Conservation (phyloP, 139 green algal species). For the Chlamydomonas sphaeroides region DNA sequence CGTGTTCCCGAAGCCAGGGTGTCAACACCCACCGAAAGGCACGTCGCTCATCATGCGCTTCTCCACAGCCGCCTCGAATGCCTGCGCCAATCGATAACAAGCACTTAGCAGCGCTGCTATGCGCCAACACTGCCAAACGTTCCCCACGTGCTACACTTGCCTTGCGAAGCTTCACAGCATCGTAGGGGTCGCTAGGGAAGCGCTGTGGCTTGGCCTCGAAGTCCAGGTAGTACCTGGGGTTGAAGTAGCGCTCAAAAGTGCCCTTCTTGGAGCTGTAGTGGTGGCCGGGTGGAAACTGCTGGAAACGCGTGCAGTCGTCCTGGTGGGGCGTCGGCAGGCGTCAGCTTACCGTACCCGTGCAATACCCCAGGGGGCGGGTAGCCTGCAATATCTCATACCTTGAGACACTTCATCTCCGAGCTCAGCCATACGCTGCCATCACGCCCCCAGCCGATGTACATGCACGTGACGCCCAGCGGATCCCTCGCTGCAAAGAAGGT, state of each 20-base stretch:
- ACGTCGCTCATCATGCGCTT: constrained; percentile 98
- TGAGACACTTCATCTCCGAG: constrained; percentile 97
- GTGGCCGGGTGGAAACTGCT: constrained; percentile 79
- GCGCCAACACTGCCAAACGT: no score
- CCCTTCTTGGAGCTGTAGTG: constrained; percentile 84
- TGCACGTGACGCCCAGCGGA: constrained; percentile 92
- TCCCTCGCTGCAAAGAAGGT: constrained; percentile 87
- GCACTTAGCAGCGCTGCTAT: no score
- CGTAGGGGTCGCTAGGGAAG: constrained; percentile 45
- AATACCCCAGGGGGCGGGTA: no score
- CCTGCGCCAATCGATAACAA: background rate
- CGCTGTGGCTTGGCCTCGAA: constrained; percentile 60
- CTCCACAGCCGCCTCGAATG: constrained; percentile 84
- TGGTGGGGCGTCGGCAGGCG: no score
- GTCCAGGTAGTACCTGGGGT: constrained; percentile 70
- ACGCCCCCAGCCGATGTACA: constrained; percentile 92
- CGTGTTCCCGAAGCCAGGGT: no score
- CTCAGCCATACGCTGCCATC: constrained; percentile 92
- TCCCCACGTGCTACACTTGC: no score
- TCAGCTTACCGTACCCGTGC: no score
- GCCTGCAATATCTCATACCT: no score
- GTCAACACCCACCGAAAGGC: constrained; percentile 74
- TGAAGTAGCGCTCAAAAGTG: constrained; percentile 86
- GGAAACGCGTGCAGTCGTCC: constrained; percentile 65
- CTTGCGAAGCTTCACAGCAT: constrained; percentile 60